These are phyloP conservation scores for Solanum chmielewskii DNA, from an alignment of 257 asterid genomes.

Conservation along the genomic window DNA sequence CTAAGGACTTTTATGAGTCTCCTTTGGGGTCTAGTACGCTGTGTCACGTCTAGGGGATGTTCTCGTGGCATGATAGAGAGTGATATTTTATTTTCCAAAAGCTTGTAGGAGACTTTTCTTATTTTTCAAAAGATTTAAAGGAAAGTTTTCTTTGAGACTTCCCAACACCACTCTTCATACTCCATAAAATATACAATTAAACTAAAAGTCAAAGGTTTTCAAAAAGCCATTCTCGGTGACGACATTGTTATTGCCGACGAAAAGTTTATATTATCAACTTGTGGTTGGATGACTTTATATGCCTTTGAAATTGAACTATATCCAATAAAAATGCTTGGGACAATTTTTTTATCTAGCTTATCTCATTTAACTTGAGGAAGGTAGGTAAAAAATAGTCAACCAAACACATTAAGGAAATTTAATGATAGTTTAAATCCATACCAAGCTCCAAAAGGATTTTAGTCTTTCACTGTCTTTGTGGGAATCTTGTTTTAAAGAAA, in stretches of 20 bases:
- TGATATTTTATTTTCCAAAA: background rate
- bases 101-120: background rate
- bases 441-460: no score
- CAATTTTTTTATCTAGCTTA: background rate
- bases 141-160: background rate
- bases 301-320: background rate
- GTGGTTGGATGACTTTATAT: background rate
- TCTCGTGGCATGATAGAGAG: background rate
- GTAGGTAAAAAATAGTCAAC: background rate
- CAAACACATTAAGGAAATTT: background rate
- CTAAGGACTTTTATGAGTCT: no score
- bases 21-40: no score
- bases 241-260: no score
- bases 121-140: background rate
- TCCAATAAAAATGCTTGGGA: background rate
- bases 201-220: background rate
- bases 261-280: no score
- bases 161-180: background rate
- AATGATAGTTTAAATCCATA: no score
- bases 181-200: background rate
- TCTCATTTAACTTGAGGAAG: background rate
- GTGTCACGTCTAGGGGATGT: no score
- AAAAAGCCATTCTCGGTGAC: no score
- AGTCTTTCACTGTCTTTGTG: no score
- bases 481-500: no score